Percentiles rank a stretch among this genome's conserved stretches.
phyloP scores from a whole-genome alignment of 2,329 filamentous ascomycete genomes.

The Chrysosporium keratinophilum region DNA sequence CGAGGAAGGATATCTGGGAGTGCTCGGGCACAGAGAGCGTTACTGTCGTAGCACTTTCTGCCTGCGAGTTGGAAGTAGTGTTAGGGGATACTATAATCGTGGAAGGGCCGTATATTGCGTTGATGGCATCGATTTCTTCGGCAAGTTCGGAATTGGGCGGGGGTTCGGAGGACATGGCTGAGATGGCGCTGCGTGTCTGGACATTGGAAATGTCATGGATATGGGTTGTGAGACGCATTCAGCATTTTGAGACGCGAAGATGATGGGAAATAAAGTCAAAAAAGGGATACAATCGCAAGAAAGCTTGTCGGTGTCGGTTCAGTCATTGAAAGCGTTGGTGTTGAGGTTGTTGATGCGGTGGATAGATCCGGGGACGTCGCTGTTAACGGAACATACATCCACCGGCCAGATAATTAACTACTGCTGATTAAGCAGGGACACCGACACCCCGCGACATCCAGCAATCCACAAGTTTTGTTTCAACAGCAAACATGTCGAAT shows the following conservation, averaged over 20 bases:
- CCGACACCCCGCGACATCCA: not conserved
- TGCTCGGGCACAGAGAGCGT: slow-evolving; percentile 58
- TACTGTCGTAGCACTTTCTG: slow-evolving; percentile 31
- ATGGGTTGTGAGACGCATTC: not conserved
- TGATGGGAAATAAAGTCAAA: no score
- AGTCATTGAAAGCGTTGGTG: no score
- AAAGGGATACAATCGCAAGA: no score
- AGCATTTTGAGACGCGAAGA: no score
- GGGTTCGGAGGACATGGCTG: not conserved
- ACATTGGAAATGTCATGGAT: not conserved
- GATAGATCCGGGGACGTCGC: no score
- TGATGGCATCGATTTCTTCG: slow-evolving; percentile 41
- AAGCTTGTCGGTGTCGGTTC: no score
- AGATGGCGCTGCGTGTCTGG: not conserved
- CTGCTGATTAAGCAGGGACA: no score
- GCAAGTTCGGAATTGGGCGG: slow-evolving; percentile 31
- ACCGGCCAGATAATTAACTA: no score
- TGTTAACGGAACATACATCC: no score
- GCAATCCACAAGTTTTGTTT: not conserved
- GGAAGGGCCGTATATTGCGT: slow-evolving; percentile 54
- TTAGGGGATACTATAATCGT: slow-evolving; percentile 41
- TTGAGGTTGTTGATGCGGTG: no score
- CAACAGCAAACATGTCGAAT: not conserved
- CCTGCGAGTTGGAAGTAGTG: slow-evolving; percentile 17
- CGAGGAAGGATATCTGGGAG: slow-evolving; percentile 36